These are phyloP conservation scores for Rhodotorula sp. DNA, from an alignment of 1,284 basidiomycete species.

Conservation along the genomic window DNA sequence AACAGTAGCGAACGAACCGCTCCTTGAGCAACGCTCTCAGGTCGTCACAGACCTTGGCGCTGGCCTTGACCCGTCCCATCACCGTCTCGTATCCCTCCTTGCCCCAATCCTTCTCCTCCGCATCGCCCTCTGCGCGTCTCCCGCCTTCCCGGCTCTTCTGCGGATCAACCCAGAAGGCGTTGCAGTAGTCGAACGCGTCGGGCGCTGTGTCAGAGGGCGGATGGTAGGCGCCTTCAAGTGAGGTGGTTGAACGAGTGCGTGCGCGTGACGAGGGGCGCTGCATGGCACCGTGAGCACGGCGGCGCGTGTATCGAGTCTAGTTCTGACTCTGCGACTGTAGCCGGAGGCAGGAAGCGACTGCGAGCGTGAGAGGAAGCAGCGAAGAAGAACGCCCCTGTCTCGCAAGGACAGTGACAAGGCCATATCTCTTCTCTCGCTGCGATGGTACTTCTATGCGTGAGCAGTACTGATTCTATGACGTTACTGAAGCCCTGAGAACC, in stretches of 20 bases:
- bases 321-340: neutral
- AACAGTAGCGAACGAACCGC: slow-evolving; percentile 56
- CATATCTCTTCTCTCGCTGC: no score
- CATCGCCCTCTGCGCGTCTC: slow-evolving; percentile 31
- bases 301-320: neutral
- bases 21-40: slow-evolving; percentile 84
- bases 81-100: slow-evolving; percentile 65
- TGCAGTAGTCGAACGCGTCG: slow-evolving; percentile 75
- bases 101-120: slow-evolving; percentile 65
- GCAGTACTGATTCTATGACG: neutral
- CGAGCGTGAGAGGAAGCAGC: no score
- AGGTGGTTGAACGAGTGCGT: slow-evolving; percentile 6
- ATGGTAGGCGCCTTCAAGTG: slow-evolving; percentile 5
- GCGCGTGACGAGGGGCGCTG: neutral
- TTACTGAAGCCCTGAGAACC: neutral
- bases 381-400: neutral
- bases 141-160: slow-evolving; percentile 44
- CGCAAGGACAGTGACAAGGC: neutral
- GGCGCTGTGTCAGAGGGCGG: neutral
- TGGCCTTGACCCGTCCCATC: slow-evolving; percentile 80
- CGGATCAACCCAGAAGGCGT: slow-evolving; percentile 75
- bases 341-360: neutral
- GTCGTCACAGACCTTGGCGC: slow-evolving; percentile 83
- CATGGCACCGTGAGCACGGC: neutral
- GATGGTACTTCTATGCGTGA: neutral